These are phyloP conservation scores for Lactarius akahatsu DNA, from an alignment of 768 basidiomycete species.

Conservation along the genomic window DNA sequence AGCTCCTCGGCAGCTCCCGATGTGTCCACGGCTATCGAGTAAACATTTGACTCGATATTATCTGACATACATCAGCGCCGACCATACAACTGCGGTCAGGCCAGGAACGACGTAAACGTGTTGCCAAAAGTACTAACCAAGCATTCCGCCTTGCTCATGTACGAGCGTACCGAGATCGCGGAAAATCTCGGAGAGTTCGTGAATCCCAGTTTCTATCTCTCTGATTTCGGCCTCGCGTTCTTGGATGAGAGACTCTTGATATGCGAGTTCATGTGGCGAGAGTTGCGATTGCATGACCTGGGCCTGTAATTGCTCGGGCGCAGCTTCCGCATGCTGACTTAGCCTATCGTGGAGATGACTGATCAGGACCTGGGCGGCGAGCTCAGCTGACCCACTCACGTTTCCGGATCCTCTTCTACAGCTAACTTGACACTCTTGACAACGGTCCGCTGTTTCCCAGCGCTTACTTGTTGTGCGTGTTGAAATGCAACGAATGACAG, in stretches of 20 bases:
- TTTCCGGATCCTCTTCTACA: conserved; percentile 66
- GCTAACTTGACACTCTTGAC: conserved; percentile 84
- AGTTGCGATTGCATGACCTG: conserved; percentile 69
- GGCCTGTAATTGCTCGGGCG: conserved; percentile 64
- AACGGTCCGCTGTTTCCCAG: conserved; percentile 84
- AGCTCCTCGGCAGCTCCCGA: conserved; percentile 83
- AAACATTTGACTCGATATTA: conserved; percentile 93
- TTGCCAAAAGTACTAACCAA: conserved; percentile 58
- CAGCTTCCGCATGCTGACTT: conserved; percentile 34
- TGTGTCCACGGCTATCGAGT: conserved; percentile 81
- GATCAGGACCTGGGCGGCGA: neutral
- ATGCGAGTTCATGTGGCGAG: conserved; percentile 90
- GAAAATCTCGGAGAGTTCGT: conserved; percentile 95
- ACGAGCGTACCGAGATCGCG: conserved; percentile 93
- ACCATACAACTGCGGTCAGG: neutral
- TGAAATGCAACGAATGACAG: conserved; percentile 90
- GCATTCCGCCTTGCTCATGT: conserved; percentile 89
- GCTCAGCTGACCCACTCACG: conserved; percentile 31
- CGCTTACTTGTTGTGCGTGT: conserved; percentile 84
- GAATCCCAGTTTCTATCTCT: conserved; percentile 95
- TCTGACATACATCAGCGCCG: conserved; percentile 47
- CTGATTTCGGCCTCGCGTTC: conserved; percentile 94
- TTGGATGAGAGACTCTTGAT: conserved; percentile 92
- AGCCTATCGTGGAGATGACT: neutral
- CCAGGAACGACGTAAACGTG: neutral